Conservation (phyloP, 768 basidiomycete species). For the Paxillus rubicundulus region DNA sequence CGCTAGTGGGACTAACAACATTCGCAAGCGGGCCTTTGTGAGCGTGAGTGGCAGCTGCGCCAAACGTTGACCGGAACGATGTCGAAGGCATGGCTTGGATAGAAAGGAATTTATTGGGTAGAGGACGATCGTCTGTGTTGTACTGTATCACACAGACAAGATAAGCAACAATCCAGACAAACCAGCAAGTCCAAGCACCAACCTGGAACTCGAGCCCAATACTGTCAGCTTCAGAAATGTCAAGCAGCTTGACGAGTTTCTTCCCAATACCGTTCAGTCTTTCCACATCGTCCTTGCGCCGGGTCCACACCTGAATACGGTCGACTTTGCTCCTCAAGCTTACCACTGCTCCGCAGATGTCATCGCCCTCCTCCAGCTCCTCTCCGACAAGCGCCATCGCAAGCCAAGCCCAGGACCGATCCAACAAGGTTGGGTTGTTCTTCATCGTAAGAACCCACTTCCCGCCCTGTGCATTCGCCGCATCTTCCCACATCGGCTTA, state of each 20-base stretch:
- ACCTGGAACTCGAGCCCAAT: constrained; percentile 93
- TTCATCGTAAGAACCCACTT: constrained; percentile 97
- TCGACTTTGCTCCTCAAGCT: constrained; percentile 85
- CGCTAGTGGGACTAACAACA: constrained; percentile 21
- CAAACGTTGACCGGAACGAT: constrained; percentile 67
- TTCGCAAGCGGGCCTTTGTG: constrained; percentile 22
- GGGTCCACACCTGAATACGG: constrained; percentile 88
- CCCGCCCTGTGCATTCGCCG: constrained; percentile 86
- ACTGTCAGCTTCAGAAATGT: constrained; percentile 78
- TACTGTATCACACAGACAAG: constrained; percentile 43
- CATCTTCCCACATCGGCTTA: constrained; percentile 98
- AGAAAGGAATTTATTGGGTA: constrained; percentile 76
- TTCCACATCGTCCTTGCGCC: constrained; percentile 83
- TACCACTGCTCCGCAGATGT: constrained; percentile 84
- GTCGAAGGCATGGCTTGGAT: constrained; percentile 70
- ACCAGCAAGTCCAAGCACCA: constrained; percentile 16
- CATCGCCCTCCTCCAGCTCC: constrained; percentile 65
- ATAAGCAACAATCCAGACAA: neutral
- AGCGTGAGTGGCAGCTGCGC: constrained; percentile 25
- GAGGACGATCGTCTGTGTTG: constrained; percentile 84
- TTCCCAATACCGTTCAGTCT: constrained; percentile 81
- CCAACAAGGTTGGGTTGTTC: constrained; percentile 72
- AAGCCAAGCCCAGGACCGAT: constrained; percentile 88
- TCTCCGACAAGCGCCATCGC: constrained; percentile 85
- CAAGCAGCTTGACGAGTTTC: constrained; percentile 77